Percentiles rank a stretch among this genome's conserved stretches.
phyloP scores from a whole-genome alignment of 2,329 filamentous ascomycete genomes.

The Boeremia exigua region DNA sequence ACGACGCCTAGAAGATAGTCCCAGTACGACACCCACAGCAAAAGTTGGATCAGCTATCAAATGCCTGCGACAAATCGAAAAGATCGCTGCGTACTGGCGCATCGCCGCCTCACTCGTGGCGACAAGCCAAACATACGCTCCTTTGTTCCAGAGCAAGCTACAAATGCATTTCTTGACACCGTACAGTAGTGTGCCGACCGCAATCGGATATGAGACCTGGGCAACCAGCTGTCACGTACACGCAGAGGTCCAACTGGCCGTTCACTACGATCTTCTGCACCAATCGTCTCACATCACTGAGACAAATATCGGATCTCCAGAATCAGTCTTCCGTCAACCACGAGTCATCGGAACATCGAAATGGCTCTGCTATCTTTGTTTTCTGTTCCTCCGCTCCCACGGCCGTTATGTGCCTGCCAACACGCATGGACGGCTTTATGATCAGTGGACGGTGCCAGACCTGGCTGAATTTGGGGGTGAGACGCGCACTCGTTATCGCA shows the following conservation, averaged over 20 bases:
- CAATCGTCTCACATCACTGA: neutral
- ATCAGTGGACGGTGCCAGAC: slow-evolving; percentile 15
- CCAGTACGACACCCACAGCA: slow-evolving; percentile 6
- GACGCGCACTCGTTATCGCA: slow-evolving; percentile 1
- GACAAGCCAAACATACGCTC: neutral
- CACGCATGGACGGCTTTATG: slow-evolving; percentile 13
- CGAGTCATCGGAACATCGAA: slow-evolving; percentile 14
- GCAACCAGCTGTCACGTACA: slow-evolving; percentile 14
- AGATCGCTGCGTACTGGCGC: slow-evolving; percentile 12
- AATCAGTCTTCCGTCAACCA: neutral
- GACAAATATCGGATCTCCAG: neutral
- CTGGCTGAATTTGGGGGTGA: neutral
- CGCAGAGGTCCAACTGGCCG: slow-evolving; percentile 13
- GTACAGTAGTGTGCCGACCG: slow-evolving; percentile 10
- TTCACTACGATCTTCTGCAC: slow-evolving; percentile 1
- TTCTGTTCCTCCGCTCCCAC: slow-evolving; percentile 10
- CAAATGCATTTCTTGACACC: slow-evolving; percentile 6
- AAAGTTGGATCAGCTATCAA: slow-evolving; percentile 18
- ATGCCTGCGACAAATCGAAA: slow-evolving; percentile 12
- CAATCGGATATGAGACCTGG: slow-evolving; percentile 12
- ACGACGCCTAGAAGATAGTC: slow-evolving; percentile 5
- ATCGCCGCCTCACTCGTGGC: neutral
- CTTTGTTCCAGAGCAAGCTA: neutral
- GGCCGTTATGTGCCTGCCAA: slow-evolving; percentile 6
- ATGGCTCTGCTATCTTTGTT: slow-evolving; percentile 15